Conservation (phyloP, 2,329 filamentous ascomycete genomes). For the Fusarium bactridioides region DNA sequence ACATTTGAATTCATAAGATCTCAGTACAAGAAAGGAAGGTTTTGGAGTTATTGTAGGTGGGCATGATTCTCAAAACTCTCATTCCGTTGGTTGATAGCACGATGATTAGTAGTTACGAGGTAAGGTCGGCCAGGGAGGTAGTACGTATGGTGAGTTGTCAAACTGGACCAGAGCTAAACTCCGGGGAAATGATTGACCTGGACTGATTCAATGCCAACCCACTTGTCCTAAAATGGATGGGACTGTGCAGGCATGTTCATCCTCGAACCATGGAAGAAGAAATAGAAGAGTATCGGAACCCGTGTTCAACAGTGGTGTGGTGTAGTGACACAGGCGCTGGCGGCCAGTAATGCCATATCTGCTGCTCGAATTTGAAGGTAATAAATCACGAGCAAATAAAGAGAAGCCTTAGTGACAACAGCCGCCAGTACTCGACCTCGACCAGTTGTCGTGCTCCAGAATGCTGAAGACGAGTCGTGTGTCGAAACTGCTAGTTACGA, state of each 20-base stretch:
- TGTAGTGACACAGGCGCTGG: not conserved
- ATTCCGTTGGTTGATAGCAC: conserved; percentile 1
- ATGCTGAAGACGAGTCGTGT: conserved; percentile 12
- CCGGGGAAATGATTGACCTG: conserved; percentile 20
- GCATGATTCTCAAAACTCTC: not conserved
- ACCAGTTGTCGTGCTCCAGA: not conserved
- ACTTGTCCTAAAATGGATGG: conserved; percentile 5
- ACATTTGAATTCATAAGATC: not conserved
- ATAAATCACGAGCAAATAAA: conserved; percentile 2
- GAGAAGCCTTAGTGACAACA: conserved; percentile 28
- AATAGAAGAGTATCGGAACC: not conserved
- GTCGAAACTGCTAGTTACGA: not conserved
- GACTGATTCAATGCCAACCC: conserved; percentile 12
- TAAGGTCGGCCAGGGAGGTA: not conserved
- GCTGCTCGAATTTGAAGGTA: not conserved
- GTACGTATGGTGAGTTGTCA: conserved; percentile 16
- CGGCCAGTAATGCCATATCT: not conserved
- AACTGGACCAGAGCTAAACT: conserved; percentile 16
- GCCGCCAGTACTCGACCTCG: not conserved
- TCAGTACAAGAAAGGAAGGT: not conserved
- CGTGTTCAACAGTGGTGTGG: not conserved
- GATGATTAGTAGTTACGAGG: not conserved
- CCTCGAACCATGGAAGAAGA: conserved; percentile 20
- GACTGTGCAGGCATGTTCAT: conserved; percentile 11
- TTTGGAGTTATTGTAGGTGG: not conserved